phyloP scores from a whole-genome alignment of 768 basidiomycete genomes.

The Russula earlei region DNA sequence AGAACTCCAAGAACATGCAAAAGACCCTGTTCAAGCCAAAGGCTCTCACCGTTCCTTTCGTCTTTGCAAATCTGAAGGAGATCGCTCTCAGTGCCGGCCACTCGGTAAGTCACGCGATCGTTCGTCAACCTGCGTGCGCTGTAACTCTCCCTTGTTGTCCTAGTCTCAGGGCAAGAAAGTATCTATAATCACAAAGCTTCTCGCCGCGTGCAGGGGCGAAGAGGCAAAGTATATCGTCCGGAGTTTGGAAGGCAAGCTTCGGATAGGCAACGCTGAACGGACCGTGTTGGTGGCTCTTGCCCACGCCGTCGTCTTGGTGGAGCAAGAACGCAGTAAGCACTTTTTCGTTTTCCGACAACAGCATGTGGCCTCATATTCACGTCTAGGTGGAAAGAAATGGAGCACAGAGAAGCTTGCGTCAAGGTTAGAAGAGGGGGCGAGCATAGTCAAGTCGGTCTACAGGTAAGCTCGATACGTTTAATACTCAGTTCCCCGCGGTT shows the following conservation, averaged over 20 bases:
- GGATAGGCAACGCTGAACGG: constrained; percentile 94
- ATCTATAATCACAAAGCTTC: constrained; percentile 84
- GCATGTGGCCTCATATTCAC: background rate
- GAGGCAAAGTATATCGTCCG: constrained; percentile 98
- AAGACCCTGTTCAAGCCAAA: constrained; percentile 93
- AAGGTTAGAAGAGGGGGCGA: constrained; percentile 67
- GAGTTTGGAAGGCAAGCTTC: constrained; percentile 90
- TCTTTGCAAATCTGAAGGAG: constrained; percentile 84
- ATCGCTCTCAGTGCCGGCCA: constrained; percentile 83
- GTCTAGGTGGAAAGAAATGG: constrained; percentile 61
- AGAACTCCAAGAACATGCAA: constrained; percentile 92
- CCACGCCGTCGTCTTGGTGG: constrained; percentile 78
- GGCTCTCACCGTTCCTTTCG: constrained; percentile 75
- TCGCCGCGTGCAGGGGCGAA: constrained; percentile 82
- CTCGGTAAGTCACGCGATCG: constrained; percentile 41
- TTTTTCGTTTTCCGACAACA: background rate
- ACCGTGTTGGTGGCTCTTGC: constrained; percentile 93
- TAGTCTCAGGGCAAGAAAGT: constrained; percentile 96
- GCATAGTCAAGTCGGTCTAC: constrained; percentile 81
- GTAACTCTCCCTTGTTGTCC: background rate
- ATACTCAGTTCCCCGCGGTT: background rate
- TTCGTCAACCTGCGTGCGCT: background rate
- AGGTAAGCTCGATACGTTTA: constrained; percentile 44
- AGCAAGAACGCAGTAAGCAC: constrained; percentile 51
- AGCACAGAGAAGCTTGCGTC: constrained; percentile 60